phyloP scores from a whole-genome alignment of 2,329 filamentous ascomycete species.

The Colletotrichum euphorbiae region DNA sequence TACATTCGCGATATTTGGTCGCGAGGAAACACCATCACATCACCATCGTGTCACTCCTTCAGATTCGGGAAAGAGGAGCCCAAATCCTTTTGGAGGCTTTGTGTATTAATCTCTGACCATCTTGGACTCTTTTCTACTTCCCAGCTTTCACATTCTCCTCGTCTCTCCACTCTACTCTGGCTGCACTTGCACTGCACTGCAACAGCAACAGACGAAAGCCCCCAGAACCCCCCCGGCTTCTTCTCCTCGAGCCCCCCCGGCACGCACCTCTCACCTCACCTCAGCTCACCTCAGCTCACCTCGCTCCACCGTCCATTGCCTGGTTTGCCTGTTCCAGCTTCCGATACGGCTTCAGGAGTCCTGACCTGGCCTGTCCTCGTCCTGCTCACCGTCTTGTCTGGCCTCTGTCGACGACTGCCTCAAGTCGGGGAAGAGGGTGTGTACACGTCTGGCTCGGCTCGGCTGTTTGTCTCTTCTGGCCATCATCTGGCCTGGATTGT shows the following conservation, averaged over 20 bases:
- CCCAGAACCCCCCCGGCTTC: not conserved
- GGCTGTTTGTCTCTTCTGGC: not conserved
- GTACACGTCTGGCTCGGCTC: conserved; percentile 2
- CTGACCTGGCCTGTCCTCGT: not conserved
- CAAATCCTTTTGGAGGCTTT: not conserved
- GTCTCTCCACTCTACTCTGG: too few species aligned
- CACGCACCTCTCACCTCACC: not conserved
- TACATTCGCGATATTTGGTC: conserved; percentile 6
- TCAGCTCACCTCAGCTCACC: not conserved
- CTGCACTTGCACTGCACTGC: too few species aligned
- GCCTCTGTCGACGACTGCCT: not conserved
- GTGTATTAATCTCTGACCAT: not conserved
- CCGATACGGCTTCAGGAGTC: conserved; percentile 9
- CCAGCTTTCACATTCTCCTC: too few species aligned
- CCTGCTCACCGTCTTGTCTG: conserved; percentile 12
- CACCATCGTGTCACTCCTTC: conserved; percentile 3
- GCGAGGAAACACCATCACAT: not conserved
- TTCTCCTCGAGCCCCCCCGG: not conserved
- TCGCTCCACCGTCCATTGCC: conserved; percentile 6
- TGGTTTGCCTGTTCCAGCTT: conserved; percentile 16
- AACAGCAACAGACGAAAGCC: too few species aligned
- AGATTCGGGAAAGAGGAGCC: not conserved
- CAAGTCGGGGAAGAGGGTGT: not conserved
- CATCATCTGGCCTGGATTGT: not conserved
- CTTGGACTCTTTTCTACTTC: too few species aligned